Conservation (phyloP, 108 stramenopile genomes). For the Nitzschia putrida region DNA sequence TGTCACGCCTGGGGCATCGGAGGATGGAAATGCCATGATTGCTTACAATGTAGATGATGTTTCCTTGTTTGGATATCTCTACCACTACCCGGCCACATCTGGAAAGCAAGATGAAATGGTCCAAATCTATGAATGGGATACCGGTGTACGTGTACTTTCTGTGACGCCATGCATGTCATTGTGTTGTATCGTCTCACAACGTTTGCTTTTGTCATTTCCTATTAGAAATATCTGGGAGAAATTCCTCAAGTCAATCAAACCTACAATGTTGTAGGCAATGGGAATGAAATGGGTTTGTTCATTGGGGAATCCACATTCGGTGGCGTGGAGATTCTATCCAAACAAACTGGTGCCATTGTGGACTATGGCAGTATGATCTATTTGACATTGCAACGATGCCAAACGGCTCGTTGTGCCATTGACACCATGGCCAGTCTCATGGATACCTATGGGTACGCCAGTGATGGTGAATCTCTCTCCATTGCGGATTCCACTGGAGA, state of each 20-base stretch:
- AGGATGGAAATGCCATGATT: conserved; percentile 52
- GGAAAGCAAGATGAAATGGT: conserved; percentile 24
- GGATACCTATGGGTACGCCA: conserved; percentile 63
- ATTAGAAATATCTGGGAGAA: conserved; percentile 47
- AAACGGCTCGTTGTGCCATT: conserved; percentile 65
- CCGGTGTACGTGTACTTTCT: conserved; percentile 37
- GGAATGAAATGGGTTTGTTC: conserved; percentile 68
- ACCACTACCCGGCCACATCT: conserved; percentile 57
- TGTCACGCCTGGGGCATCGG: conserved; percentile 66
- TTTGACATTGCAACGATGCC: conserved; percentile 64
- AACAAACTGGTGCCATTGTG: conserved; percentile 49
- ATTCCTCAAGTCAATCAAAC: conserved; percentile 58
- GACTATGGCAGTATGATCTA: conserved; percentile 86
- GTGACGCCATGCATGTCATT: background rate
- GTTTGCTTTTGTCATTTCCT: background rate
- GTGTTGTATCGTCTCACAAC: background rate
- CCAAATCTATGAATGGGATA: conserved; percentile 69
- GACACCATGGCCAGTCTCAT: conserved; percentile 55
- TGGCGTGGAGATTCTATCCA: conserved; percentile 46
- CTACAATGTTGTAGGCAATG: conserved; percentile 76
- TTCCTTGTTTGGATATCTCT: conserved; percentile 38
- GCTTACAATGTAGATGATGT: conserved; percentile 66
- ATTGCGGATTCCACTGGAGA: conserved; percentile 62
- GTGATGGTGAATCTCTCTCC: conserved; percentile 65
- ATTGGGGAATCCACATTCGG: conserved; percentile 85